A percentile compares a stretch with the other conserved stretches of the same genome.
Evolutionary conservation across 805 yeast genomes (phyloP).

Genomic region (Metschnikowia arizonensis): DNA sequence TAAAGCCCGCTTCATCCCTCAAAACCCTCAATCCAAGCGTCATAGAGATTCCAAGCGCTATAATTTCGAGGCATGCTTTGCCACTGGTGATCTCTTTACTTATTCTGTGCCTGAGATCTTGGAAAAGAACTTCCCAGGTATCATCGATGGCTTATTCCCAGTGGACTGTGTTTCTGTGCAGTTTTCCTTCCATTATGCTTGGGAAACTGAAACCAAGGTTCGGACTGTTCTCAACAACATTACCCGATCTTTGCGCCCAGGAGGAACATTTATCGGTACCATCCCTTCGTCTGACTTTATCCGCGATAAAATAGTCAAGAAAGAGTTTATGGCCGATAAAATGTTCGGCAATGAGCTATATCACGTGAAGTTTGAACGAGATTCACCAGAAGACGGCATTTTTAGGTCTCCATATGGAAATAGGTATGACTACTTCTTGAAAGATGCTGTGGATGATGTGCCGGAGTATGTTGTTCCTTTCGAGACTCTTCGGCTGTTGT

Average conservation of each 20-base stretch:
- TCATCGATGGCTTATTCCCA: conserved; percentile 62
- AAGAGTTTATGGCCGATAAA: conserved; percentile 39
- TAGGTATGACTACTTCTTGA: conserved; percentile 71
- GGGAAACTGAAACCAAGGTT: conserved; percentile 78
- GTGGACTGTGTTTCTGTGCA: conserved; percentile 88
- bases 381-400: conserved; percentile 70
- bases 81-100: conserved; percentile 90
- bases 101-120: conserved; percentile 64
- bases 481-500: conserved; percentile 76
- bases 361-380: conserved; percentile 73
- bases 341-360: conserved; percentile 86
- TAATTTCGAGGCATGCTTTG: conserved; percentile 76
- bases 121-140: conserved; percentile 55
- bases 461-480: conserved; percentile 97
- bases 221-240: conserved; percentile 71
- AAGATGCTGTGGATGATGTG: conserved; percentile 93
- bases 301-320: conserved; percentile 53
- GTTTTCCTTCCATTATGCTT: conserved; percentile 93
- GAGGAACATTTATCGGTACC: conserved; percentile 90
- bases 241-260: conserved; percentile 66
- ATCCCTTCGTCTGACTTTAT: conserved; percentile 89
- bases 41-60: conserved; percentile 41
- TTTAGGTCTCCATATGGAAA: conserved; percentile 80
- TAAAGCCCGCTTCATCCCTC: conserved; percentile 37
- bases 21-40: conserved; percentile 18